These are phyloP conservation scores for Cymbopogon flexuosus DNA, from an alignment of 202 grass and related monocot species.

Conservation along the genomic window DNA sequence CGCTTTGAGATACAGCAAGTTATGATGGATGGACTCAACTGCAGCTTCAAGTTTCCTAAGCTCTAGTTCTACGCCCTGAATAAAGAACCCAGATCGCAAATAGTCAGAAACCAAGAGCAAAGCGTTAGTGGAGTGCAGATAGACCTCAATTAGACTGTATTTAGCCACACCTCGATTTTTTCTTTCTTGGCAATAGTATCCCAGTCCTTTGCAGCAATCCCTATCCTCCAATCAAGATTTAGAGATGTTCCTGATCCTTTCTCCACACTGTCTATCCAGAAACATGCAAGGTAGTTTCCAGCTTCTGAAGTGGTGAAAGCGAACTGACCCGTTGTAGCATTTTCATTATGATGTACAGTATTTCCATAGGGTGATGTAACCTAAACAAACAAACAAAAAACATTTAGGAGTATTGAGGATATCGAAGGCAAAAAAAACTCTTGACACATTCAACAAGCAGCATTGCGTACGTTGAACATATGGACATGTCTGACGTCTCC, in stretches of 20 bases:
- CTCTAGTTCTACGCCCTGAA: constrained; percentile 82
- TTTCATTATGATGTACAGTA: constrained; percentile 73
- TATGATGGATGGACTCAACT: constrained; percentile 77
- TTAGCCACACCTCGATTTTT: constrained; percentile 69
- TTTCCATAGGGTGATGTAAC: constrained; percentile 96
- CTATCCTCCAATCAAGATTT: constrained; percentile 90
- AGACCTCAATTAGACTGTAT: not conserved
- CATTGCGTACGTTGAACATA: not conserved
- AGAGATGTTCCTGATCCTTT: constrained; percentile 59
- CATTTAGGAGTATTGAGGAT: not conserved
- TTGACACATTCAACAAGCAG: not conserved
- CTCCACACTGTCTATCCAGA: constrained; percentile 72
- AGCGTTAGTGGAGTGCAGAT: not conserved
- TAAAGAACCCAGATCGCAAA: not conserved
- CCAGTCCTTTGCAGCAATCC: constrained; percentile 93
- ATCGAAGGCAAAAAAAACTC: not conserved
- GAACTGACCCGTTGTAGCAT: constrained; percentile 61
- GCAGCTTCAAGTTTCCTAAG: constrained; percentile 76
- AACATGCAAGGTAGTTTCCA: constrained; percentile 94
- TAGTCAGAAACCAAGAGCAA: not conserved
- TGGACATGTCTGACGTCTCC: not conserved
- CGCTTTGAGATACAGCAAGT: constrained; percentile 78
- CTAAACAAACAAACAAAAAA: constrained; percentile 43
- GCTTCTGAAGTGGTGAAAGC: constrained; percentile 94
- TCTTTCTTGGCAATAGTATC: constrained; percentile 86